Base-by-base conservation (phyloP, 306 rosid genomes). In the Corylus heterophylla region DNA sequence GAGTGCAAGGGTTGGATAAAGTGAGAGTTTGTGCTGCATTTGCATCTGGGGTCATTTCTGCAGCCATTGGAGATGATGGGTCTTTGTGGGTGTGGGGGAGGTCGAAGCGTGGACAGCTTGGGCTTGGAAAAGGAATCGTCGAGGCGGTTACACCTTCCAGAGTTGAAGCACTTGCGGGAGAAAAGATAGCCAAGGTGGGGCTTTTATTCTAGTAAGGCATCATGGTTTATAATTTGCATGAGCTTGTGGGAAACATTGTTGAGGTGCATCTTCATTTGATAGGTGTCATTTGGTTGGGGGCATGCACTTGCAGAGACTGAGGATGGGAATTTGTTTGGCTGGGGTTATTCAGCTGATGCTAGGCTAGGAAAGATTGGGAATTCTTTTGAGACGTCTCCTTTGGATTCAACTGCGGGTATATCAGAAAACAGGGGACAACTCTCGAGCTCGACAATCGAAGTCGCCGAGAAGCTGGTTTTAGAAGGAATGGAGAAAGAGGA, bases 261-360 rank as follows among this genome's bases (percentile, higher is more conserved):
- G 69, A 49, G 54, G 54, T 18, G 70, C 78, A 51, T 52, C 45
- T 77, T 77, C 82, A 54, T 78, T 85, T 86, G 80, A 54, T 78
- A 92, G 98, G 92, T 91, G 25, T 82, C 97, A 45, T 93, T 92
- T 79, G 98, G 98, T 75, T 95, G 98, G 98, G 98, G 98, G 61
- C 97, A 95, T 70, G 94, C 95, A 54, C 93, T 92, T 79, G 98
- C 97, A 18, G 81, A 35, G 25, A 95, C 92, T 14, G 83, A 82
- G 82, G 94, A 92, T 76, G 98, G 98, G 20, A 95, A 90, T 77
- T 79, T 95, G 75, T 95, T 88, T 82, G 98, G 92, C 7, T 95
- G 98, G 98, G 97, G 98, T 31, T 95, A 95, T 85, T 91, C 83
- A 8, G 97, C 95, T 51, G 95, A 92, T 78, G 92, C 90, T 39